These are phyloP conservation scores for Xanthoconium purpureum DNA, from an alignment of 768 basidiomycete genomes.

Conservation along the genomic window DNA sequence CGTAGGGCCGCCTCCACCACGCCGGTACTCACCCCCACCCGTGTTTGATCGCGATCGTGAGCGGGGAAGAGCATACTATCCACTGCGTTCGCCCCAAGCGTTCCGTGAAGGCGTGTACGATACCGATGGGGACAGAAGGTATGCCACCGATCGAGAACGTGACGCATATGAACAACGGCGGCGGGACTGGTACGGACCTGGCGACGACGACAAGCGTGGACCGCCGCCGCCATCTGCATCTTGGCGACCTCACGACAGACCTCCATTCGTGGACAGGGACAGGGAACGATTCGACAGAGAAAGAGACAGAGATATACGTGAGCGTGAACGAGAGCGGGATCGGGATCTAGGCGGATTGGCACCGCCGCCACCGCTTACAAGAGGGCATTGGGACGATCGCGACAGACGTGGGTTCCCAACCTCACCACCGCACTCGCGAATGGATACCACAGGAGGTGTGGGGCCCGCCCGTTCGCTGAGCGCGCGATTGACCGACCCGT, in stretches of 20 bases:
- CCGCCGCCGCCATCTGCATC: conserved; percentile 3
- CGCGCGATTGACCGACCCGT: conserved; percentile 29
- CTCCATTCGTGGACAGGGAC: conserved; percentile 26
- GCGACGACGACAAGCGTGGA: conserved; percentile 42
- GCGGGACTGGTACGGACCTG: conserved; percentile 31
- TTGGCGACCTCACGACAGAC: conserved; percentile 37
- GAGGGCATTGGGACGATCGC: conserved; percentile 39
- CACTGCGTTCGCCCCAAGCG: conserved; percentile 31
- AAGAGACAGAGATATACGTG: conserved; percentile 28
- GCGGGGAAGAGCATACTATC: conserved; percentile 30
- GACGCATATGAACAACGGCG: conserved; percentile 31
- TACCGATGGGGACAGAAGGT: conserved; percentile 36
- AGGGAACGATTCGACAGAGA: conserved; percentile 39
- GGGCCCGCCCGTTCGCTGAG: conserved; percentile 25
- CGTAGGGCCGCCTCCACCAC: conserved; percentile 7
- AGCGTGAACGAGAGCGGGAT: conserved; percentile 38
- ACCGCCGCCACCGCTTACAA: conserved; percentile 22
- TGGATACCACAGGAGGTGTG: conserved; percentile 4
- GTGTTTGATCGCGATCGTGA: conserved; percentile 35
- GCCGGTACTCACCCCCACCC: conserved; percentile 28
- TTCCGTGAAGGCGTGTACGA: conserved; percentile 29
- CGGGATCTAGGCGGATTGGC: conserved; percentile 7
- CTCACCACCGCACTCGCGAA: conserved; percentile 22
- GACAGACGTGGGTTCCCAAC: conserved; percentile 35
- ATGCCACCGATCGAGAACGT: conserved; percentile 28